Percentiles rank a stretch among this genome's conserved stretches.
Evolutionary conservation across 257 asterid species (phyloP).

Genomic region (Coffea eugenioides): DNA sequence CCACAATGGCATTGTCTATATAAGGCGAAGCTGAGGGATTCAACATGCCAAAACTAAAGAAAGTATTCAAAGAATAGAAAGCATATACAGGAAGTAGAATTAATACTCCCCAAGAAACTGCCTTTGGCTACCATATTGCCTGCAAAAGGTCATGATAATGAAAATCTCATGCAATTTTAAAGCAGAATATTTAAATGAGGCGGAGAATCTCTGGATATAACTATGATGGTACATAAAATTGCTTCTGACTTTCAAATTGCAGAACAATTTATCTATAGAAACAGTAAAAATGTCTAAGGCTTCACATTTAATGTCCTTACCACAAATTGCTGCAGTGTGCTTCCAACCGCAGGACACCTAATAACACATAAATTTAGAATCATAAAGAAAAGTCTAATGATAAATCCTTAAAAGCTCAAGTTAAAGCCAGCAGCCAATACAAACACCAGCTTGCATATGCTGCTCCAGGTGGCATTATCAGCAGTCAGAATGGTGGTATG

Average conservation of each 20-base stretch:
- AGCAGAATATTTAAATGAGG: neutral
- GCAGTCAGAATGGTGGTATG: neutral
- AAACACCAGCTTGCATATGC: neutral
- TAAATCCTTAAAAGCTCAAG: neutral
- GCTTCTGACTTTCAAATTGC: neutral
- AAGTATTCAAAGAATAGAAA: neutral
- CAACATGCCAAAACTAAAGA: neutral
- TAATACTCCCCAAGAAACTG: neutral
- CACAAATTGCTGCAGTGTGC: conserved; percentile 95
- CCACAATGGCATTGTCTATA: neutral
- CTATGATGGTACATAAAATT: neutral
- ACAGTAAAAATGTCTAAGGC: neutral
- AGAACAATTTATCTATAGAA: neutral
- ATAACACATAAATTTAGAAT: conserved; percentile 13
- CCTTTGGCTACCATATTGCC: too few relatives aligned
- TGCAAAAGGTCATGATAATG: neutral
- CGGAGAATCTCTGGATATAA: neutral
- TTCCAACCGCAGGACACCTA: conserved; percentile 99
- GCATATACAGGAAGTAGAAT: neutral
- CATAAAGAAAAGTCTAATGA: conserved; percentile 8
- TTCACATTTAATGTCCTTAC: conserved; percentile 38
- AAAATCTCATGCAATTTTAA: neutral
- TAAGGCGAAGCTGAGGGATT: neutral
- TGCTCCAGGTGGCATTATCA: neutral
- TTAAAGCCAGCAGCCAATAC: neutral